A percentile compares a stretch with the other conserved stretches of the same genome.
Evolutionary conservation across 768 basidiomycete species (phyloP).

Genomic region (Agrocybe praecox): DNA sequence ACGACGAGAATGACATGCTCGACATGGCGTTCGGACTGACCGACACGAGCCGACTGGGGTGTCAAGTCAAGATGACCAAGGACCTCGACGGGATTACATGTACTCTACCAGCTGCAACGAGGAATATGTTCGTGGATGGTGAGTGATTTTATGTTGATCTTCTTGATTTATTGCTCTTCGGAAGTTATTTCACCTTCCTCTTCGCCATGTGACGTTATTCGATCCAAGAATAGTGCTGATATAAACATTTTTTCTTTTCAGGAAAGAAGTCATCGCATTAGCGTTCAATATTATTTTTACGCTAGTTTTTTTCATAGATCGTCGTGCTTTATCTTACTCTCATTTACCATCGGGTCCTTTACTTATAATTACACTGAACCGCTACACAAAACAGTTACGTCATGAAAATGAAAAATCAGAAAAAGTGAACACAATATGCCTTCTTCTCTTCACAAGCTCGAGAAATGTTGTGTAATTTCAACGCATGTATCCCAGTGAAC

Average conservation of each 20-base stretch:
- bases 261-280: constrained; percentile 2
- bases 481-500: background rate
- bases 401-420: too few species aligned
- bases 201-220: background rate
- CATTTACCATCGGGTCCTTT: background rate
- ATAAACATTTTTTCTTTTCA: background rate
- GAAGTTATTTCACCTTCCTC: background rate
- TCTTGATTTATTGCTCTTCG: background rate
- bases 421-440: too few species aligned
- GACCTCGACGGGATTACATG: constrained; percentile 86
- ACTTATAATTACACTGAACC: too few species aligned
- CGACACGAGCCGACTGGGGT: constrained; percentile 85
- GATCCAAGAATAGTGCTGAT: background rate
- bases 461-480: too few species aligned
- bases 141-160: constrained; percentile 24
- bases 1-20: constrained; percentile 98
- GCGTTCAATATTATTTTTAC: background rate
- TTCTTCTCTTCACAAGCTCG: too few species aligned
- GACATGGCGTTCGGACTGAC: constrained; percentile 98
- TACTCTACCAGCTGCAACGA: constrained; percentile 86
- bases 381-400: too few species aligned
- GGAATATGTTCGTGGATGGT: constrained; percentile 99
- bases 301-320: background rate
- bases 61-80: constrained; percentile 75
- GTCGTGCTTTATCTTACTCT: background rate